Conservation (phyloP, 2,329 filamentous ascomycete genomes). For the Nothophoma quercina region DNA sequence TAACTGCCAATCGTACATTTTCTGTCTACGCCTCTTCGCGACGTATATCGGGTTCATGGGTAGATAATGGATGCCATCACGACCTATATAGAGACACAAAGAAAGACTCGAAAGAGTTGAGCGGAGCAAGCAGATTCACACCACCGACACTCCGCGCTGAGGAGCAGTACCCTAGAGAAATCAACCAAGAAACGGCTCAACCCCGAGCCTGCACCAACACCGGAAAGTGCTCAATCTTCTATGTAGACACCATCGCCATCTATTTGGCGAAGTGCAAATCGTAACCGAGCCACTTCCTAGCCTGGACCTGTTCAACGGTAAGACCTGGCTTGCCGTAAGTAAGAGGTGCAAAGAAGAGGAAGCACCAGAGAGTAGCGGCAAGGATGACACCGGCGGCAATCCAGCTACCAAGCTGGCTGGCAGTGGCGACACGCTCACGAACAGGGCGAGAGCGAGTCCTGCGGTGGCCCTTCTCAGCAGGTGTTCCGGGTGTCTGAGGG, state of each 20-base stretch:
- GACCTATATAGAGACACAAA: constrained; percentile 4
- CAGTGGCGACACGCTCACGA: constrained; percentile 78
- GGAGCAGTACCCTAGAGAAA: constrained; percentile 8
- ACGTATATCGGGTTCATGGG: background rate
- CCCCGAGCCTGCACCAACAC: background rate
- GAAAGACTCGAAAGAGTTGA: constrained; percentile 12
- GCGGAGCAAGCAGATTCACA: background rate
- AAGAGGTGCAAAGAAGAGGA: constrained; percentile 92
- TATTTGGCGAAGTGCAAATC: constrained; percentile 99
- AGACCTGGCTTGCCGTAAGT: constrained; percentile 95
- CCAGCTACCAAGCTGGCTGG: constrained; percentile 82
- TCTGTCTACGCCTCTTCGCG: background rate
- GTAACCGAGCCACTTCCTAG: constrained; percentile 95
- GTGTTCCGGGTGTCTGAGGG: constrained; percentile 51
- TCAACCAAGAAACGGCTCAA: constrained; percentile 7
- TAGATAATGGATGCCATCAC: background rate
- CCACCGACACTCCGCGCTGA: constrained; percentile 11
- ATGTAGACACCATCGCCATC: background rate
- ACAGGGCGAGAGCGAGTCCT: constrained; percentile 71
- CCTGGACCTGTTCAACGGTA: constrained; percentile 76
- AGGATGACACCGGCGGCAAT: constrained; percentile 77
- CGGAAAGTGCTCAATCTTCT: background rate
- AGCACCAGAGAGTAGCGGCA: constrained; percentile 73
- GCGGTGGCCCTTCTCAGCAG: constrained; percentile 42
- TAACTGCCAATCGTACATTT: constrained; percentile 13